phyloP scores from a whole-genome alignment of 257 asterid genomes.

The Solanum dulcamara region DNA sequence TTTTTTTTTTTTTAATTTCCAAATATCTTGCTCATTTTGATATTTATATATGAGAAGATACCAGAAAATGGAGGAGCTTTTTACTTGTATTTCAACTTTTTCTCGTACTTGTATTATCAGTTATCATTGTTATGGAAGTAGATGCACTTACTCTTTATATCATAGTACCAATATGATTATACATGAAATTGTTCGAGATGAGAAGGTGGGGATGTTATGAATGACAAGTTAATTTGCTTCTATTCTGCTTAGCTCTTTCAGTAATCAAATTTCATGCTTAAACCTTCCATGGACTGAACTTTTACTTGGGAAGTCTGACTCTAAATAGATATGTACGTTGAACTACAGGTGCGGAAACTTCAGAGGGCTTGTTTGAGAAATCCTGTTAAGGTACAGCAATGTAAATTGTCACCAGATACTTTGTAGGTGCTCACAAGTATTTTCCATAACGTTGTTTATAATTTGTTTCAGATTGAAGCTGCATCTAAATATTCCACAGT shows the following conservation, averaged over 20 bases:
- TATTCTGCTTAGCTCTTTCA: neutral
- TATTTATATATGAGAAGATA: neutral
- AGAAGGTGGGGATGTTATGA: neutral
- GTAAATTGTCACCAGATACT: neutral
- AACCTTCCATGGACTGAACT: neutral
- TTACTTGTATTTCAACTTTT: neutral
- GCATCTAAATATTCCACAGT: conserved; percentile 85
- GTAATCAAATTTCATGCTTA: neutral
- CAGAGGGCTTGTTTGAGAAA: conserved; percentile 89
- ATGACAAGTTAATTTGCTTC: neutral
- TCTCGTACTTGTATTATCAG: neutral
- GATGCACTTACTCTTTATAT: neutral
- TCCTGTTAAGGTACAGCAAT: conserved; percentile 65
- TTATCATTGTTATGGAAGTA: neutral
- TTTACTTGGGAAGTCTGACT: neutral
- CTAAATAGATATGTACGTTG: neutral
- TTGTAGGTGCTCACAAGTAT: neutral
- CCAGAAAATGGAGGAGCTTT: neutral
- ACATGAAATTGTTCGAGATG: neutral
- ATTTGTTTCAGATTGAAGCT: conserved; percentile 65
- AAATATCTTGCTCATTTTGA: neutral
- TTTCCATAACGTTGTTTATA: neutral
- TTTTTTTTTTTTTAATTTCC: neutral
- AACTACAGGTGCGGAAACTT: conserved; percentile 68
- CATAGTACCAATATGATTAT: neutral